Conservation (phyloP, 1,284 basidiomycete genomes). For the Ceratobasidium sp. region DNA sequence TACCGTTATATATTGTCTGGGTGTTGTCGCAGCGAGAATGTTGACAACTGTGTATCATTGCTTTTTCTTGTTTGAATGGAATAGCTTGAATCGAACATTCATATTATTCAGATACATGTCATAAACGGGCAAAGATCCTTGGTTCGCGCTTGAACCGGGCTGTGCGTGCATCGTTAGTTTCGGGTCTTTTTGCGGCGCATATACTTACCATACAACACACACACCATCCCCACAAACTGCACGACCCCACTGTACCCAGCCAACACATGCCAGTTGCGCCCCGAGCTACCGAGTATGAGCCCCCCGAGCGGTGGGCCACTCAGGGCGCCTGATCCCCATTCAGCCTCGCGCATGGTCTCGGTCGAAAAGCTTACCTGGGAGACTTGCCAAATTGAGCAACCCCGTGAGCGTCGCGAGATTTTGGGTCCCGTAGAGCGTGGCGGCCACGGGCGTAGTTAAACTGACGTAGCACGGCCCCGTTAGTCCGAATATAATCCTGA, state of each 20-base stretch:
- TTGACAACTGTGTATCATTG: background rate
- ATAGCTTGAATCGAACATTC: background rate
- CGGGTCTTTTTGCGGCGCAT: background rate
- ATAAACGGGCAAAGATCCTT: slow-evolving; percentile 12
- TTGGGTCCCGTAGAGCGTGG: slow-evolving; percentile 42
- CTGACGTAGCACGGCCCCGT: slow-evolving; percentile 37
- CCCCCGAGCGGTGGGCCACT: slow-evolving; percentile 43
- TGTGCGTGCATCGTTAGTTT: background rate
- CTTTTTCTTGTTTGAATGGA: background rate
- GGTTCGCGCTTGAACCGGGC: slow-evolving; percentile 37
- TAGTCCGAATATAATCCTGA: slow-evolving; percentile 24
- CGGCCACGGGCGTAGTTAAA: slow-evolving; percentile 43
- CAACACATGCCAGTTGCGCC: slow-evolving; percentile 43
- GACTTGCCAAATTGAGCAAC: slow-evolving; percentile 41
- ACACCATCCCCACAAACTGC: slow-evolving; percentile 35
- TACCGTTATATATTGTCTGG: no score
- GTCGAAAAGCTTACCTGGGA: slow-evolving; percentile 7
- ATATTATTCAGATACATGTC: no score
- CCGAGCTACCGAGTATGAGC: slow-evolving; percentile 40
- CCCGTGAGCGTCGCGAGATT: slow-evolving; percentile 45
- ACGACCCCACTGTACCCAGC: slow-evolving; percentile 37
- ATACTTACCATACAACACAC: slow-evolving; percentile 41
- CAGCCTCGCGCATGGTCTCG: background rate
- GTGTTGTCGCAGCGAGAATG: no score
- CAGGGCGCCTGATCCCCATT: slow-evolving; percentile 35